A percentile compares a stretch with the other conserved stretches of the same genome.
Conservation (phyloP, 768 basidiomycete genomes). For the Mycena metata region DNA sequence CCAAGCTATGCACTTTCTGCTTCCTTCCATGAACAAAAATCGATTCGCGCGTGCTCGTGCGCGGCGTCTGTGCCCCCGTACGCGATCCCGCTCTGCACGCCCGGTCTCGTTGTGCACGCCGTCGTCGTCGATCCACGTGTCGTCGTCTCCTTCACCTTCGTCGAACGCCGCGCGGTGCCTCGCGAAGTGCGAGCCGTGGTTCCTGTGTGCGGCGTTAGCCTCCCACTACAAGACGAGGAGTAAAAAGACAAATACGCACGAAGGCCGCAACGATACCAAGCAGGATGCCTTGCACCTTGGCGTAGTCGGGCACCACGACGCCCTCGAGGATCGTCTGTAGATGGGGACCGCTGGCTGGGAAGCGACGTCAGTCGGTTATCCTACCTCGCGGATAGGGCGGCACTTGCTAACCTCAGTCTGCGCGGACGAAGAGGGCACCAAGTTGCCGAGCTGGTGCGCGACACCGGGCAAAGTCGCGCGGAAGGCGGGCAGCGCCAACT, state of each 20-base stretch:
- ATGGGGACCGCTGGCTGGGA: slow-evolving; percentile 70
- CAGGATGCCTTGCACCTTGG: slow-evolving; percentile 88
- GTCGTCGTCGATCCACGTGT: slow-evolving; percentile 44
- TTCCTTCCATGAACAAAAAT: too few relatives aligned
- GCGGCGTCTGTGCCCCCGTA: too few relatives aligned
- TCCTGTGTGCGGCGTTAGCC: slow-evolving; percentile 51
- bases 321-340: slow-evolving; percentile 68
- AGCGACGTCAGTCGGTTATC: slow-evolving; percentile 36
- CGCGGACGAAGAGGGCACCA: slow-evolving; percentile 71
- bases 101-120: slow-evolving; percentile 31
- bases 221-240: slow-evolving; percentile 37
- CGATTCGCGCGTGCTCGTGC: too few relatives aligned
- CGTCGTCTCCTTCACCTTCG: slow-evolving; percentile 74
- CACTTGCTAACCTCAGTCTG: slow-evolving; percentile 69
- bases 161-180: slow-evolving; percentile 85
- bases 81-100: slow-evolving; percentile 21
- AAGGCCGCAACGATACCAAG: slow-evolving; percentile 87
- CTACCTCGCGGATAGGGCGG: background rate
- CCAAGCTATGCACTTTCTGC: too few relatives aligned
- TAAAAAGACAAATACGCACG: slow-evolving; percentile 80
- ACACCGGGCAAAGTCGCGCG: slow-evolving; percentile 78
- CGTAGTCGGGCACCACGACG: slow-evolving; percentile 71
- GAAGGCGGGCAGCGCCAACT: slow-evolving; percentile 79
- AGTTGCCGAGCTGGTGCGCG: slow-evolving; percentile 72
- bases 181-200: slow-evolving; percentile 88